These are phyloP conservation scores for Rhodotorula sp. DNA, from an alignment of 1,284 basidiomycete species.

Conservation along the genomic window DNA sequence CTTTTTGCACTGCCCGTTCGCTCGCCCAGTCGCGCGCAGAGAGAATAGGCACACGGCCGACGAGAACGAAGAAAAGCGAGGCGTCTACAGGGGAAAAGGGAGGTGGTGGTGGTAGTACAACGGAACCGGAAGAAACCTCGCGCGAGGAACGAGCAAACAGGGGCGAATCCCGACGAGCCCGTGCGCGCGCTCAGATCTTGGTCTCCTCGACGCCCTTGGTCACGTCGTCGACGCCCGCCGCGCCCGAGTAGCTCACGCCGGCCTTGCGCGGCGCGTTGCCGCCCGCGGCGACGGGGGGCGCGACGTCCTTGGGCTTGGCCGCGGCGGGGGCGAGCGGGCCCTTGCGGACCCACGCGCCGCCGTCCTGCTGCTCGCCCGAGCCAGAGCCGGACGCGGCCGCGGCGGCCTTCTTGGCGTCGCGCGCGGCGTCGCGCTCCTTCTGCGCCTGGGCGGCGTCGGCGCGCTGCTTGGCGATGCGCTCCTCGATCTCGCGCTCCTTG, in stretches of 20 bases:
- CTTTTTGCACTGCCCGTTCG: too few species aligned
- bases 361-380: conserved; percentile 4
- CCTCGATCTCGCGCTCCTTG: conserved; percentile 71
- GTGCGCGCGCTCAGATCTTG: conserved; percentile 1
- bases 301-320: not conserved
- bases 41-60: too few species aligned
- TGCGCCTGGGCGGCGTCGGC: not conserved
- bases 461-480: conserved; percentile 45
- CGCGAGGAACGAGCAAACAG: too few species aligned
- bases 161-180: too few species aligned
- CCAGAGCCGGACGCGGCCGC: not conserved
- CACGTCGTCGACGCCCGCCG: conserved; percentile 10
- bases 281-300: conserved; percentile 11
- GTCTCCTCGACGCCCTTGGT: conserved; percentile 5
- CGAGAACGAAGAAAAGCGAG: too few species aligned
- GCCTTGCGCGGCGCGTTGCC: conserved; percentile 5
- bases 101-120: too few species aligned
- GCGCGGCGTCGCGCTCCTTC: conserved; percentile 5
- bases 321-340: conserved; percentile 21
- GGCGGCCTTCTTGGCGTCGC: conserved; percentile 4
- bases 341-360: conserved; percentile 24
- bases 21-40: too few species aligned
- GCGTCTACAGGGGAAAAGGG: too few species aligned
- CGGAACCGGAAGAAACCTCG: too few species aligned
- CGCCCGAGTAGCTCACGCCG: conserved; percentile 15